phyloP scores from a whole-genome alignment of 495 filamentous ascomycete genomes.

The Aspergillus homomorphus region DNA sequence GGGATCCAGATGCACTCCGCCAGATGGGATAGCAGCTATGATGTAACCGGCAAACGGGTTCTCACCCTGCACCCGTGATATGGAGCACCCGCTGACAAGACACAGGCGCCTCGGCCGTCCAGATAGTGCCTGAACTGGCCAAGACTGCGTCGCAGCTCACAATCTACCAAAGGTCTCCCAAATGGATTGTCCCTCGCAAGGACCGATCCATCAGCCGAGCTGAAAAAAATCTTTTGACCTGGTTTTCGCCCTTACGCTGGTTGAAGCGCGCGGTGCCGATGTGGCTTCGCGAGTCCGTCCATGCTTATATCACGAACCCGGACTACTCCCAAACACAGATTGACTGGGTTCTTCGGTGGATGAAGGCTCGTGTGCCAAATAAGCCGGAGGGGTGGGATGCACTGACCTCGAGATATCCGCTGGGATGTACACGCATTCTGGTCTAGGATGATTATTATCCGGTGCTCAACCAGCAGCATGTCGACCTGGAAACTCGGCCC shows the following conservation, averaged over 20 bases:
- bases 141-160: conserved; percentile 53
- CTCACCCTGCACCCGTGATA: background rate
- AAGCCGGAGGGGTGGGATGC: conserved; percentile 47
- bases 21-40: conserved; percentile 48
- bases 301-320: conserved; percentile 35
- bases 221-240: conserved; percentile 35
- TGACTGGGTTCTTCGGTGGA: conserved; percentile 20
- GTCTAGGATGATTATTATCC: conserved; percentile 56
- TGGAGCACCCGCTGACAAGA: conserved; percentile 13
- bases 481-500: conserved; percentile 45
- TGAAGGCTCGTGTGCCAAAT: conserved; percentile 37
- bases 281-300: conserved; percentile 46
- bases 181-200: conserved; percentile 57
- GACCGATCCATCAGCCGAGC: conserved; percentile 41
- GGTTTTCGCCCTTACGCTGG: conserved; percentile 45
- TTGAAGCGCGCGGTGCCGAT: conserved; percentile 46
- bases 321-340: conserved; percentile 33
- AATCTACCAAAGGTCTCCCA: conserved; percentile 66
- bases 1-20: conserved; percentile 57
- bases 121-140: conserved; percentile 65
- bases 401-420: conserved; percentile 48
- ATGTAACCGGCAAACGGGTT: conserved; percentile 52
- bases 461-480: conserved; percentile 40
- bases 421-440: conserved; percentile 56
- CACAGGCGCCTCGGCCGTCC: conserved; percentile 65